A percentile compares a stretch with the other conserved stretches of the same genome.
These are phyloP conservation scores for Leishmania turanica DNA, from an alignment of 208 protist species.

Conservation along the genomic window DNA sequence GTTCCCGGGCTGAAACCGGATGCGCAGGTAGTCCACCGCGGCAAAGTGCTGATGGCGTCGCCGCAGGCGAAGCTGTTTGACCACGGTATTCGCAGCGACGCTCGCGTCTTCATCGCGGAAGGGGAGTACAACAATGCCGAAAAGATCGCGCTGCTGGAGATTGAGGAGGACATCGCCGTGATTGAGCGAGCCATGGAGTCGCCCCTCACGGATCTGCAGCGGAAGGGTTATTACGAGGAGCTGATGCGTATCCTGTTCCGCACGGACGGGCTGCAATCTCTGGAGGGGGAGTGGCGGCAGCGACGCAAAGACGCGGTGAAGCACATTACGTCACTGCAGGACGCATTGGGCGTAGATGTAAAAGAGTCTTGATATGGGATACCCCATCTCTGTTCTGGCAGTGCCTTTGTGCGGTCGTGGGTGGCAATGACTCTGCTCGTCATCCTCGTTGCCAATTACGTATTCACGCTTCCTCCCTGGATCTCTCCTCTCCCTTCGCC, in stretches of 20 bases:
- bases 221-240: slow-evolving; percentile 81
- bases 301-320: slow-evolving; percentile 66
- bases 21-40: slow-evolving; percentile 61
- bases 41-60: slow-evolving; percentile 48
- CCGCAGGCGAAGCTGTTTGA: slow-evolving; percentile 50
- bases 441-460: not conserved
- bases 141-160: slow-evolving; percentile 61
- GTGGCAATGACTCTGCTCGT: not conserved
- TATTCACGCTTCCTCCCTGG: not conserved
- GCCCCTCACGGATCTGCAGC: slow-evolving; percentile 37
- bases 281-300: slow-evolving; percentile 64
- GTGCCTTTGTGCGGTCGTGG: not conserved
- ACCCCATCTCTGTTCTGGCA: slow-evolving; percentile 1
- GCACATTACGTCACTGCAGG: slow-evolving; percentile 61
- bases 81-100: slow-evolving; percentile 51
- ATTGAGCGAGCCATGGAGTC: slow-evolving; percentile 37
- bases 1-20: slow-evolving; percentile 30
- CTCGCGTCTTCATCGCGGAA: slow-evolving; percentile 58
- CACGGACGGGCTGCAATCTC: slow-evolving; percentile 63
- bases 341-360: slow-evolving; percentile 44
- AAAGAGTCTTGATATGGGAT: slow-evolving; percentile 5
- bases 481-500: not conserved
- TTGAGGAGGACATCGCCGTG: slow-evolving; percentile 49
- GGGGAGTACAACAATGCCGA: slow-evolving; percentile 55
- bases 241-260: slow-evolving; percentile 86